phyloP scores from a whole-genome alignment of 257 asterid genomes.

The Phtheirospermum japonicum region DNA sequence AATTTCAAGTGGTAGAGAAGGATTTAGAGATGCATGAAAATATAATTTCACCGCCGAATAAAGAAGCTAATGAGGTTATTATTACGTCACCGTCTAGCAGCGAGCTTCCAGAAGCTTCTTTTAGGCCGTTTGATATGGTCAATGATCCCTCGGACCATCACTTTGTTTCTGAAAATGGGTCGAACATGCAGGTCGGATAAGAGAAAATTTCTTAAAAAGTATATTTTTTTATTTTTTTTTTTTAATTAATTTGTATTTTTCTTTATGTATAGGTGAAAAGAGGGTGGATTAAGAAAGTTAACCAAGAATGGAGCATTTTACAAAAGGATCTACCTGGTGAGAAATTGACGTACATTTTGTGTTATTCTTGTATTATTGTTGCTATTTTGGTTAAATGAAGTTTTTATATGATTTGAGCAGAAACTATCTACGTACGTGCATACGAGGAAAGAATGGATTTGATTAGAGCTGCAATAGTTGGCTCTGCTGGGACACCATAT shows the following conservation, averaged over 20 bases:
- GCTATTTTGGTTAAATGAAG: neutral
- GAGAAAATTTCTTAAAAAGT: too few species aligned
- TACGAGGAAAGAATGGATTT: constrained; percentile 80
- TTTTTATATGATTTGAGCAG: constrained; percentile 38
- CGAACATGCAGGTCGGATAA: constrained; percentile 41
- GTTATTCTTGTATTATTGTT: constrained; percentile 1
- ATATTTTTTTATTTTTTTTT: neutral
- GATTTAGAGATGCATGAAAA: constrained; percentile 32
- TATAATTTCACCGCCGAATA: constrained; percentile 30
- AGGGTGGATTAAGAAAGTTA: constrained; percentile 80
- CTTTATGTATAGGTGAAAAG: constrained; percentile 49
- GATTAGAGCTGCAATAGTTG: constrained; percentile 79
- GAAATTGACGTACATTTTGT: constrained; percentile 25
- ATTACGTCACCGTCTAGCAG: constrained; percentile 35
- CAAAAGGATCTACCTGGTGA: constrained; percentile 89
- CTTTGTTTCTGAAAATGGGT: constrained; percentile 54
- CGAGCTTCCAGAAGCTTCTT: constrained; percentile 34
- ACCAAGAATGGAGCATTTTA: constrained; percentile 89
- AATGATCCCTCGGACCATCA: constrained; percentile 81
- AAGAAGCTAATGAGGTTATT: constrained; percentile 36
- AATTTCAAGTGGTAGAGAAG: constrained; percentile 25
- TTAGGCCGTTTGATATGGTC: constrained; percentile 78
- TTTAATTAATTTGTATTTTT: too few species aligned
- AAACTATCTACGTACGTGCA: constrained; percentile 65
- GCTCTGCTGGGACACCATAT: constrained; percentile 91